Evolutionary conservation across 1,284 basidiomycete genomes (phyloP).

Genomic region (Trichosporon sp.): DNA sequence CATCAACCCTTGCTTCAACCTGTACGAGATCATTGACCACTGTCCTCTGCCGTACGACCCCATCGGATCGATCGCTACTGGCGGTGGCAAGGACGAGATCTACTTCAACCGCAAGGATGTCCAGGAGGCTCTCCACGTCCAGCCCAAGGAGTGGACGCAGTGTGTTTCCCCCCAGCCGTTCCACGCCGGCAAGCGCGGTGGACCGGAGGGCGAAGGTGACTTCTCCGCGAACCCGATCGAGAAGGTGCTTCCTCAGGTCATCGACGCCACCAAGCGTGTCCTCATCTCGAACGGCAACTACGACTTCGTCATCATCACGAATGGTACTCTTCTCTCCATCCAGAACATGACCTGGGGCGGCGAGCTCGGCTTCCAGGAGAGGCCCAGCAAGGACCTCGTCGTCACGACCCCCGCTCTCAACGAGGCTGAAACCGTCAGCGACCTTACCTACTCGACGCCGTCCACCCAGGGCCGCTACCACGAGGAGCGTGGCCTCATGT

Average conservation of each 20-base stretch:
- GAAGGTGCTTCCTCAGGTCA: constrained; percentile 36
- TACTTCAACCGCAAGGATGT: constrained; percentile 69
- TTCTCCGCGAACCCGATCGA: constrained; percentile 65
- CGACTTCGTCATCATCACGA: constrained; percentile 41
- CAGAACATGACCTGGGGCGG: constrained; percentile 48
- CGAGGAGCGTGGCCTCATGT: constrained; percentile 35
- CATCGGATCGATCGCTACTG: constrained; percentile 59
- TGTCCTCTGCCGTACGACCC: constrained; percentile 71
- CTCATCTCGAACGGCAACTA: constrained; percentile 68
- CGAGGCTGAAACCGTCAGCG: background rate
- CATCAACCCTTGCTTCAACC: constrained; percentile 73
- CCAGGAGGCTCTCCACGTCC: constrained; percentile 72
- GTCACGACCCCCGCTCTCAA: constrained; percentile 17
- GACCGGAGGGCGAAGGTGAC: constrained; percentile 43
- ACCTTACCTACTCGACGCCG: background rate
- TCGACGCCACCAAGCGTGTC: constrained; percentile 68
- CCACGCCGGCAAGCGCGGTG: constrained; percentile 46
- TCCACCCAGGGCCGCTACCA: constrained; percentile 29
- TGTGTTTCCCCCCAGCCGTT: constrained; percentile 68
- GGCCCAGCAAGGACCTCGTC: constrained; percentile 28
- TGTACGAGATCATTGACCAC: constrained; percentile 66
- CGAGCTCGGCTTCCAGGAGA: constrained; percentile 33
- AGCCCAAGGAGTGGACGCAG: constrained; percentile 67
- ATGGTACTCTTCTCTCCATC: constrained; percentile 40
- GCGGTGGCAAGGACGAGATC: constrained; percentile 64